Percentiles rank a stretch among this genome's conserved stretches.
Conservation (phyloP, 2,329 filamentous ascomycete species). For the Amesomyces nigricolor region DNA sequence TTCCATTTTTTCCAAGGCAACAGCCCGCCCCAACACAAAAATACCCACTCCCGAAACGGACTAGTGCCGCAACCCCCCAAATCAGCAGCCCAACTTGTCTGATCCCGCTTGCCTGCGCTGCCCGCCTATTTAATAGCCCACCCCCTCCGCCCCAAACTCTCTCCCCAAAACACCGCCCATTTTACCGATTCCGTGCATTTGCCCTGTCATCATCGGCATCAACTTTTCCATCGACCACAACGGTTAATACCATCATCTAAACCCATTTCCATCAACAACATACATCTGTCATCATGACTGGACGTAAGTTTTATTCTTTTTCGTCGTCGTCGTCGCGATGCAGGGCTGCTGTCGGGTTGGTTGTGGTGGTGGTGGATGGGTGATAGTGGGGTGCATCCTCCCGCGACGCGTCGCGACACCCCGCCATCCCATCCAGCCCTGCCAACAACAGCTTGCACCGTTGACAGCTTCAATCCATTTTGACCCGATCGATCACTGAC, state of each 20-base stretch:
- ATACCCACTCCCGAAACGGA: conserved; percentile 21
- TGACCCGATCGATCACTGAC: conserved; percentile 33
- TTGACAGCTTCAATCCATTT: not conserved
- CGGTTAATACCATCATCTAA: conserved; percentile 27
- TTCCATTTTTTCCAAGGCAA: conserved; percentile 10
- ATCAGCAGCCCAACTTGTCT: conserved; percentile 16
- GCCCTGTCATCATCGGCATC: conserved; percentile 16
- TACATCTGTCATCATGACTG: conserved; percentile 57
- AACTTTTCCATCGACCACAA: conserved; percentile 16
- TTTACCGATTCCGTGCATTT: conserved; percentile 21
- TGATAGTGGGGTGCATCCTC: conserved; percentile 23
- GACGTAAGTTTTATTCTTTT: conserved; percentile 53
- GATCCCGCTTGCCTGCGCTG: conserved; percentile 11
- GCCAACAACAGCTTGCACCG: not conserved
- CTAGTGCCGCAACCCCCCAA: conserved; percentile 21
- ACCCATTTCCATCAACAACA: conserved; percentile 31
- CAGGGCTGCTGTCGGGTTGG: conserved; percentile 19
- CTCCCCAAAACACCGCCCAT: conserved; percentile 8
- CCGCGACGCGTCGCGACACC: conserved; percentile 27
- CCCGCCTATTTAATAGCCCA: conserved; percentile 18
- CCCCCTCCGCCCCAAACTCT: conserved; percentile 14
- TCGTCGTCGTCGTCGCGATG: conserved; percentile 22
- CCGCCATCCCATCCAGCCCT: not conserved
- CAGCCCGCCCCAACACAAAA: conserved; percentile 12
- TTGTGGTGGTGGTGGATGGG: conserved; percentile 6